Percentiles rank a stretch among this genome's conserved stretches.
Conservation (phyloP, 352 stramenopile species). For the Phytophthora agathidicida region DNA sequence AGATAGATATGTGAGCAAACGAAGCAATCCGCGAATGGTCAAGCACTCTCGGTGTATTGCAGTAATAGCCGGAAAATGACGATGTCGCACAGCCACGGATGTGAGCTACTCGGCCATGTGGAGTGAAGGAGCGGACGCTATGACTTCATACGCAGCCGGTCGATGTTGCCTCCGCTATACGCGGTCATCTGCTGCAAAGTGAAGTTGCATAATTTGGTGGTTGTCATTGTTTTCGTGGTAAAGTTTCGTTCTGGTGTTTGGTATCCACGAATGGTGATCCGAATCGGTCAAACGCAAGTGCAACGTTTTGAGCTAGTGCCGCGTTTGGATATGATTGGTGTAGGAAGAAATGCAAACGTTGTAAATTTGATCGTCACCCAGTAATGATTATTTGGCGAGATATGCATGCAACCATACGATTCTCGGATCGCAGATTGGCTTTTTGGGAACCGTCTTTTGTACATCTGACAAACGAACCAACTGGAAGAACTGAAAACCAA, state of each 20-base stretch:
- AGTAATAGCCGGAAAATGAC: constrained; percentile 10
- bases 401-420: constrained; percentile 31
- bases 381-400: constrained; percentile 26
- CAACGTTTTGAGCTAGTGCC: constrained; percentile 2
- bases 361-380: background rate
- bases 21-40: constrained; percentile 19
- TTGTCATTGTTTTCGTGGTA: background rate
- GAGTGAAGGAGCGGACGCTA: constrained; percentile 8
- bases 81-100: constrained; percentile 15
- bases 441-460: constrained; percentile 9
- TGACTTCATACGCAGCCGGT: constrained; percentile 8
- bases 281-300: constrained; percentile 9
- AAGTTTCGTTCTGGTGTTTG: background rate
- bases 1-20: background rate
- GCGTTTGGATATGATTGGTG: too few species aligned
- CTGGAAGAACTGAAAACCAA: constrained; percentile 9
- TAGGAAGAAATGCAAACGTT: too few species aligned
- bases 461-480: constrained; percentile 10
- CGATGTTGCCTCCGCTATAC: constrained; percentile 17
- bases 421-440: constrained; percentile 29
- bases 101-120: constrained; percentile 28
- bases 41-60: constrained; percentile 21
- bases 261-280: background rate
- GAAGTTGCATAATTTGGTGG: constrained; percentile 10
- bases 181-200: constrained; percentile 4